phyloP scores from a whole-genome alignment of 805 yeast species.

The Candida broadrunensis region DNA sequence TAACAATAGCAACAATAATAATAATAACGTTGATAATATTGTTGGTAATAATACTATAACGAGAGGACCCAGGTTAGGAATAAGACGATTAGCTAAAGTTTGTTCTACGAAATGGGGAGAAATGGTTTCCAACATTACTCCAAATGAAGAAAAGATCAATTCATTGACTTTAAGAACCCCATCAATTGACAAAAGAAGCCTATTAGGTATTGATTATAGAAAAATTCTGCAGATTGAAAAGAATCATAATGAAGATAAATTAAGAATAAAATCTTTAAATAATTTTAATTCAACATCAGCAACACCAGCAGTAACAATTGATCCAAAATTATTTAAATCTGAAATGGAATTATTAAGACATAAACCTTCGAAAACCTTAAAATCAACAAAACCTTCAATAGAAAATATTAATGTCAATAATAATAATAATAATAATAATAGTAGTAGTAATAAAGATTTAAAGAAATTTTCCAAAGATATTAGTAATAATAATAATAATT shows the following conservation, averaged over 20 bases:
- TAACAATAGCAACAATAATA: too few relatives aligned
- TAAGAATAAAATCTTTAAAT: background rate
- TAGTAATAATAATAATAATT: too few relatives aligned
- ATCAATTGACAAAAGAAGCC: background rate
- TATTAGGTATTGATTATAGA: background rate
- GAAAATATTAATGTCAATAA: too few relatives aligned
- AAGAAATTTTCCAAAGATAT: too few relatives aligned
- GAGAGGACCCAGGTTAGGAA: background rate
- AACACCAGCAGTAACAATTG: too few relatives aligned
- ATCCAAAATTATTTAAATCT: too few relatives aligned
- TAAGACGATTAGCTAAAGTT: conserved; percentile 2
- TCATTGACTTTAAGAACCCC: background rate
- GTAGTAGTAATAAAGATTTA: background rate
- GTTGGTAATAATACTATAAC: too few relatives aligned
- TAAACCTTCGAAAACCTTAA: too few relatives aligned
- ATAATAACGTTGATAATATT: background rate
- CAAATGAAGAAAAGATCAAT: background rate
- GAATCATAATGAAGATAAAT: background rate
- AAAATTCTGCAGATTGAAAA: background rate
- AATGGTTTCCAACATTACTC: background rate
- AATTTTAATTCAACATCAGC: background rate
- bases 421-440: too few relatives aligned
- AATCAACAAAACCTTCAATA: too few relatives aligned
- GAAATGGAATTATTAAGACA: too few relatives aligned
- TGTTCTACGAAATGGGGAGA: background rate